phyloP scores from a whole-genome alignment of 1,284 basidiomycete species.

The Neonothopanus nambi region DNA sequence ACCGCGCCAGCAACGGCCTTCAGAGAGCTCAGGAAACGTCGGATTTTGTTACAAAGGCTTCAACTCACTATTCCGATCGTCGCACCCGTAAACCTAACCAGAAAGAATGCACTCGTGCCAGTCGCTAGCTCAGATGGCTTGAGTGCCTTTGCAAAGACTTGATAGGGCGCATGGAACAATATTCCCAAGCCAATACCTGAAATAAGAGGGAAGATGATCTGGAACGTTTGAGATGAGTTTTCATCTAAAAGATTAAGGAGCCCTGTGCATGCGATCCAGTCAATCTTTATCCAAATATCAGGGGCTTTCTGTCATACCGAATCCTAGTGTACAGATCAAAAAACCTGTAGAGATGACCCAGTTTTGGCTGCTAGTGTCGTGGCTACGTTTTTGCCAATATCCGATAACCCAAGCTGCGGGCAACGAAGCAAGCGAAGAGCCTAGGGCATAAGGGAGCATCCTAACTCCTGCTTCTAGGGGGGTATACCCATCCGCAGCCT shows the following conservation, averaged over 20 bases:
- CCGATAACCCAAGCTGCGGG: constrained; percentile 77
- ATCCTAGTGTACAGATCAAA: constrained; percentile 62
- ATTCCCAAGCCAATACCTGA: constrained; percentile 79
- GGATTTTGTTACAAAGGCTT: background rate
- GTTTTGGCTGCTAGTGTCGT: constrained; percentile 64
- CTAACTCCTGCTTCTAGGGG: constrained; percentile 70
- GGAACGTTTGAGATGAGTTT: constrained; percentile 41
- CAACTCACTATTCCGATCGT: constrained; percentile 72
- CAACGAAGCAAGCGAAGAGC: constrained; percentile 77
- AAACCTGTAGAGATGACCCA: constrained; percentile 63
- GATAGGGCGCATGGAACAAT: constrained; percentile 80
- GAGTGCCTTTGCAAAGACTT: constrained; percentile 68
- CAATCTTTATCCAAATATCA: background rate
- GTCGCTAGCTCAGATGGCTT: constrained; percentile 67
- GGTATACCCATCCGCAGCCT: constrained; percentile 67
- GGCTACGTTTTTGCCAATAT: constrained; percentile 55
- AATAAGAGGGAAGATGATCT: constrained; percentile 62
- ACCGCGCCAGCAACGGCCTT: constrained; percentile 77
- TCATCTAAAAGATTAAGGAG: constrained; percentile 64
- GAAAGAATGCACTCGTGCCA: constrained; percentile 80
- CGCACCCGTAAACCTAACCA: constrained; percentile 81
- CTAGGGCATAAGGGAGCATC: constrained; percentile 78
- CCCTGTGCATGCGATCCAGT: constrained; percentile 38
- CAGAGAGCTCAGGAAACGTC: constrained; percentile 17
- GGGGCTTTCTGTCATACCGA: constrained; percentile 52